These are phyloP conservation scores for Tuber aestivum DNA, from an alignment of 495 filamentous ascomycete genomes.

Conservation along the genomic window DNA sequence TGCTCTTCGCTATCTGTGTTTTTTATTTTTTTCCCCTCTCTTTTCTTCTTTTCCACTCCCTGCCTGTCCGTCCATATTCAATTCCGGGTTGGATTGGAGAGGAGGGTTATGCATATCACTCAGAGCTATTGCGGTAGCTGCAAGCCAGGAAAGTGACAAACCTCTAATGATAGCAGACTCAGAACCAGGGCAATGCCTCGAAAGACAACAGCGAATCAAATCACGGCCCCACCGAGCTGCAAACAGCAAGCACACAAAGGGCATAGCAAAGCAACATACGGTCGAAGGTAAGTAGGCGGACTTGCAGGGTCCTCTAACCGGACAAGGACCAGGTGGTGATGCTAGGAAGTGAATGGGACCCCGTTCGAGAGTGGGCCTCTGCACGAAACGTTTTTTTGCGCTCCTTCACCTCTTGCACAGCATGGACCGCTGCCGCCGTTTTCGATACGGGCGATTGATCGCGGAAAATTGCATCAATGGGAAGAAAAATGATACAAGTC, in stretches of 20 bases:
- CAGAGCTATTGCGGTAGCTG: background rate
- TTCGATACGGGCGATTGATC: slow-evolving; percentile 4
- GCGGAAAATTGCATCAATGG: background rate
- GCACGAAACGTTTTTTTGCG: slow-evolving; percentile 22
- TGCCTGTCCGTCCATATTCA: background rate
- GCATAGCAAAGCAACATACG: background rate
- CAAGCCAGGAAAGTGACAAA: background rate
- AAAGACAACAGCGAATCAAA: background rate
- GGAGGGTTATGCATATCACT: background rate
- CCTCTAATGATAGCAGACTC: background rate
- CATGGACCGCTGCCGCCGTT: background rate
- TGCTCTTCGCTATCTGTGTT: background rate
- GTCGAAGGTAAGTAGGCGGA: background rate
- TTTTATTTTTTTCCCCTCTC: slow-evolving; percentile 1
- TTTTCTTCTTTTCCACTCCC: slow-evolving; percentile 3
- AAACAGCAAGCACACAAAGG: background rate
- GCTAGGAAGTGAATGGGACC: slow-evolving; percentile 17
- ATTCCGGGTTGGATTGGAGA: background rate
- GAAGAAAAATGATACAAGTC: background rate
- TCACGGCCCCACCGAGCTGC: background rate
- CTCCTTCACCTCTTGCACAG: background rate
- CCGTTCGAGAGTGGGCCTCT: slow-evolving; percentile 21
- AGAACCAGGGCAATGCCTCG: background rate
- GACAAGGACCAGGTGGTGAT: slow-evolving; percentile 23
- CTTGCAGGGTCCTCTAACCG: slow-evolving; percentile 11